Percentiles rank a stretch among this genome's conserved stretches.
Conservation (phyloP, 495 filamentous ascomycete genomes). For the Lindgomyces ingoldianus region DNA sequence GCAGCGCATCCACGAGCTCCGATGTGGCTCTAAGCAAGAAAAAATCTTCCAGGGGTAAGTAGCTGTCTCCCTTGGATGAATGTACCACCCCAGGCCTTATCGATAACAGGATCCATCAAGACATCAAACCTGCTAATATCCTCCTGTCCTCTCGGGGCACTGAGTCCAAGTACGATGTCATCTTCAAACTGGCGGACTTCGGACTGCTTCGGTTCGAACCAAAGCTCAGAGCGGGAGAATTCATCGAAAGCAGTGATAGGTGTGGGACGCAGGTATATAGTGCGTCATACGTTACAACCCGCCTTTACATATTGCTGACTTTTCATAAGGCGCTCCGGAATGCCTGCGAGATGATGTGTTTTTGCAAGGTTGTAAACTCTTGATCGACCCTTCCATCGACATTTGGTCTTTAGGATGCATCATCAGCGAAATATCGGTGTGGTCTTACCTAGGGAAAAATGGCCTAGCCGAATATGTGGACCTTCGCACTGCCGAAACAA, state of each 20-base stretch:
- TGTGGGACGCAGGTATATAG: slow-evolving; percentile 24
- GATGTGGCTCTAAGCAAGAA: not conserved
- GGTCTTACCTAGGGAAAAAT: slow-evolving; percentile 44
- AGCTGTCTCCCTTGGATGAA: not conserved
- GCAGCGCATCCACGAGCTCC: slow-evolving; percentile 44
- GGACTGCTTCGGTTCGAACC: slow-evolving; percentile 19
- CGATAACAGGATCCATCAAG: slow-evolving; percentile 29
- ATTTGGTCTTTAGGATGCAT: slow-evolving; percentile 54
- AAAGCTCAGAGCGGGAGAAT: not conserved
- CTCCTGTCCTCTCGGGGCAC: slow-evolving; percentile 6
- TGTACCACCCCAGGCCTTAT: not conserved
- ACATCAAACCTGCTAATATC: slow-evolving; percentile 33
- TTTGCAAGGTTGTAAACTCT: slow-evolving; percentile 15
- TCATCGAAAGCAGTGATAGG: not conserved
- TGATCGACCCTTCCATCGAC: slow-evolving; percentile 42
- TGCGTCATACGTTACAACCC: not conserved
- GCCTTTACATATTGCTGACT: slow-evolving; percentile 1
- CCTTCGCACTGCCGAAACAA: slow-evolving; percentile 40
- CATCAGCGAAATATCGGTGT: slow-evolving; percentile 50
- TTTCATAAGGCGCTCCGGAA: slow-evolving; percentile 43
- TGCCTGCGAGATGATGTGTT: slow-evolving; percentile 40
- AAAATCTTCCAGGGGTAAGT: slow-evolving; percentile 8
- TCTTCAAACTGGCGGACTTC: slow-evolving; percentile 31
- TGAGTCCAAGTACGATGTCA: slow-evolving; percentile 12
- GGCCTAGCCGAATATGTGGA: slow-evolving; percentile 44